These are phyloP conservation scores for Ophioceras dolichostomum DNA, from an alignment of 2,329 filamentous ascomycete genomes.

Conservation along the genomic window DNA sequence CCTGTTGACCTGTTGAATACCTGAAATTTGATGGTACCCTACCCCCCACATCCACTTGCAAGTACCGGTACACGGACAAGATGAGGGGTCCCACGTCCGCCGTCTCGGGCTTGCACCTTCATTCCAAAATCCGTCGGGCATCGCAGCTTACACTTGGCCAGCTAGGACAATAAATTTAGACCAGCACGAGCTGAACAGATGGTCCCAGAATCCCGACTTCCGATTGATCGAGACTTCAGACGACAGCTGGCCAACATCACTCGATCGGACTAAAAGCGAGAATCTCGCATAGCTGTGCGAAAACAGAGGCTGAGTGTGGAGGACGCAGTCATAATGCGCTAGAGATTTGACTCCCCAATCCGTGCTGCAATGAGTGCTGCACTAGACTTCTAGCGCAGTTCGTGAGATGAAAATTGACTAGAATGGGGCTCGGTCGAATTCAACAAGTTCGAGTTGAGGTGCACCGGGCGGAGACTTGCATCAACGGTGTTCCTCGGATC, in stretches of 20 bases:
- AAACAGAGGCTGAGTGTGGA: no score
- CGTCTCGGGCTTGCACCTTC: background rate
- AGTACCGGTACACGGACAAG: slow-evolving; percentile 7
- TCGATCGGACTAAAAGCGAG: no score
- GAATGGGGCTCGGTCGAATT: background rate
- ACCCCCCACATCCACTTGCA: background rate
- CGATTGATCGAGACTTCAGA: background rate
- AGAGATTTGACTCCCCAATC: no score
- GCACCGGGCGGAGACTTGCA: no score
- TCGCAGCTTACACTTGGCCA: background rate
- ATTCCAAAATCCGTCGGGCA: background rate
- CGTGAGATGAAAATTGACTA: no score
- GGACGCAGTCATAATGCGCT: no score
- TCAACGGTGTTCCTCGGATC: background rate
- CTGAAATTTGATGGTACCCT: slow-evolving; percentile 2
- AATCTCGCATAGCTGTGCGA: no score
- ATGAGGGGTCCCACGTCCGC: no score
- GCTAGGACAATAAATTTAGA: background rate
- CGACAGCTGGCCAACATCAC: background rate
- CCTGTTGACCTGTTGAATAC: slow-evolving; percentile 15
- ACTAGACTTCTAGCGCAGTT: no score
- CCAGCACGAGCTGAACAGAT: no score
- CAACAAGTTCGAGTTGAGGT: background rate
- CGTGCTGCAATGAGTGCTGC: no score
- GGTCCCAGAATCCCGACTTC: no score